phyloP scores from a whole-genome alignment of 352 stramenopile genomes.

The Stramenopiles sp. region DNA sequence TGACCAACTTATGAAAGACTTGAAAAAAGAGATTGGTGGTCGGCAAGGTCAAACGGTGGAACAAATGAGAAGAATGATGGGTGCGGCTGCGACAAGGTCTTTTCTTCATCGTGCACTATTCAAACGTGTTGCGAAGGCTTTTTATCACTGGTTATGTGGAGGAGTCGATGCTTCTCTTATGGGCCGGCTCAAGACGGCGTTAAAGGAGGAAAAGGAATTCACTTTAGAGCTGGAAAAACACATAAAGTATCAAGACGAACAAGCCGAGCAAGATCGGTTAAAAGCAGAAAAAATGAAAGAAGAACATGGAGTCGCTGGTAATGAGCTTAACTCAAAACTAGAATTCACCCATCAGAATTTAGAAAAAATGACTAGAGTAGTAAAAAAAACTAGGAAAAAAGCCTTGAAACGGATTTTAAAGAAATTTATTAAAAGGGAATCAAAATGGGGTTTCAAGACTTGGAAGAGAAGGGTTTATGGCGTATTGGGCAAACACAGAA shows the following conservation, averaged over 20 bases:
- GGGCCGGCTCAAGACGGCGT: background rate
- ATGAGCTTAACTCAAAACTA: background rate
- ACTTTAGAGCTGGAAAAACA: background rate
- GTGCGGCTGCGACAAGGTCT: background rate
- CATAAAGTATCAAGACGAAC: background rate
- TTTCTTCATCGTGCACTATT: constrained; percentile 2
- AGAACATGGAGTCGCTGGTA: background rate
- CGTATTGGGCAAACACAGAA: background rate
- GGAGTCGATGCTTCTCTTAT: constrained; percentile 6
- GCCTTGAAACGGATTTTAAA: background rate
- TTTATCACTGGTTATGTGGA: constrained; percentile 11
- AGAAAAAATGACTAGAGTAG: background rate
- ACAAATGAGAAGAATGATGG: constrained; percentile 9
- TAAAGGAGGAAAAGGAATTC: constrained; percentile 8
- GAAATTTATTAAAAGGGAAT: background rate
- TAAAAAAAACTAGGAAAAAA: background rate
- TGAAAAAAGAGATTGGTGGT: constrained; percentile 6
- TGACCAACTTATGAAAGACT: constrained; percentile 11
- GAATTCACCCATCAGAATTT: background rate
- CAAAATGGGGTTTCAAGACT: background rate
- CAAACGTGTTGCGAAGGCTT: constrained; percentile 6
- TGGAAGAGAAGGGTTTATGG: constrained; percentile 1
- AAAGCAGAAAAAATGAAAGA: background rate
- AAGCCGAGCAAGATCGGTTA: background rate
- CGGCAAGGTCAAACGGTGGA: constrained; percentile 9